phyloP scores from a whole-genome alignment of 1,139 yeast species.

The Nakaseomyces glabratus region DNA sequence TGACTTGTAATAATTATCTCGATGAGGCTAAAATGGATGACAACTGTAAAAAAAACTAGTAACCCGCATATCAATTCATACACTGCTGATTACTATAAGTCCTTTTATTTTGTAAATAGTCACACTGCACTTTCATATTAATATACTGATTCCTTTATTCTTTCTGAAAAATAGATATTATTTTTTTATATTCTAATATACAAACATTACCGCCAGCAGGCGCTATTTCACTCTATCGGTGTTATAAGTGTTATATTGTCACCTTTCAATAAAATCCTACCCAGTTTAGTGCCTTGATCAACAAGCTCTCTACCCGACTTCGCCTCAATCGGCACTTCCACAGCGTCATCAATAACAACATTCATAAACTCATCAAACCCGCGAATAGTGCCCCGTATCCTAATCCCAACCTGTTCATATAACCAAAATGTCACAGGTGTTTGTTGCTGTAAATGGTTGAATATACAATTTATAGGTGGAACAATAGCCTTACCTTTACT shows the following conservation, averaged over 20 bases:
- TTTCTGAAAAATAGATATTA: too few relatives aligned
- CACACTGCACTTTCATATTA: too few relatives aligned
- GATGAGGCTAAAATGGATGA: background rate
- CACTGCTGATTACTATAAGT: too few relatives aligned
- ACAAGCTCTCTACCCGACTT: constrained; percentile 25
- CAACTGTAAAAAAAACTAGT: constrained; percentile 1
- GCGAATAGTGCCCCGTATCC: constrained; percentile 72
- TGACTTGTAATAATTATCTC: constrained; percentile 7
- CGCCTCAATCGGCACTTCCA: constrained; percentile 45
- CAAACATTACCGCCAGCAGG: too few relatives aligned
- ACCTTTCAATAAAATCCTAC: constrained; percentile 74
- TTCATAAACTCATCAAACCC: constrained; percentile 99
- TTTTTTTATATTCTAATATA: constrained; percentile 1
- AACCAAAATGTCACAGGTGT: constrained; percentile 77
- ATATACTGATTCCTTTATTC: too few relatives aligned
- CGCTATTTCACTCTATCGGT: constrained; percentile 20
- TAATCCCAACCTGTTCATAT: constrained; percentile 68
- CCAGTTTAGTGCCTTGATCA: constrained; percentile 40
- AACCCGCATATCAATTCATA: too few relatives aligned
- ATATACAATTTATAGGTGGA: constrained; percentile 88
- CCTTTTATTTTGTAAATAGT: too few relatives aligned
- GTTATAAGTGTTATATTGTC: constrained; percentile 85
- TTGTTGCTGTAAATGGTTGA: constrained; percentile 78
- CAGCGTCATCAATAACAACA: constrained; percentile 83
- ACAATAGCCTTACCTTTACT: constrained; percentile 40